A percentile compares a stretch with the other conserved stretches of the same genome.
Conservation (phyloP, 805 yeast genomes). For the Kregervanrija fluxuum region DNA sequence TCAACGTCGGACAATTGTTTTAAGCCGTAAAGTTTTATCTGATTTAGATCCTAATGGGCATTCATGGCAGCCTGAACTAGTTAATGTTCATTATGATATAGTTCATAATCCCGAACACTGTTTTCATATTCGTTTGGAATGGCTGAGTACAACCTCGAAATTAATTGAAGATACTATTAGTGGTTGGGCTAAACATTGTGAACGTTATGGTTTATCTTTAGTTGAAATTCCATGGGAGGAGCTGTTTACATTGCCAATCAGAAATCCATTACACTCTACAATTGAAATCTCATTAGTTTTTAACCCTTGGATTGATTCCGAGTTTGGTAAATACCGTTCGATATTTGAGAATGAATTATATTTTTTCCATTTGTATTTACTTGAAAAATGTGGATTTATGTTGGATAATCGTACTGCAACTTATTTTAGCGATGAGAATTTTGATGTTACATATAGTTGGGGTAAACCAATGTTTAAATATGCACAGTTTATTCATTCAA, state of each 20-base stretch:
- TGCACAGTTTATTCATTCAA: constrained; percentile 82
- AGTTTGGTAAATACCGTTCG: constrained; percentile 32
- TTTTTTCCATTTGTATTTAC: constrained; percentile 70
- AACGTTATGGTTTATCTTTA: constrained; percentile 69
- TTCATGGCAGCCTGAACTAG: constrained; percentile 70
- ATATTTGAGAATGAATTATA: constrained; percentile 46
- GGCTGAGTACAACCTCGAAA: constrained; percentile 88
- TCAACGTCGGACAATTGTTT: constrained; percentile 32
- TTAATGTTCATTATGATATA: constrained; percentile 81
- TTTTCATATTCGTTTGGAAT: constrained; percentile 83
- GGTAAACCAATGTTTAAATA: constrained; percentile 76
- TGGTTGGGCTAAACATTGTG: constrained; percentile 77
- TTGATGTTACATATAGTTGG: constrained; percentile 84
- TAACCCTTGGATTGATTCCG: constrained; percentile 64
- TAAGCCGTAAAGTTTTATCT: constrained; percentile 59
- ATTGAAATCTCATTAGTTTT: constrained; percentile 59
- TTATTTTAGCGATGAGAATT: constrained; percentile 41
- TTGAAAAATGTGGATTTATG: constrained; percentile 66
- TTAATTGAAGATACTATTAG: constrained; percentile 71
- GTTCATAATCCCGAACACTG: constrained; percentile 95
- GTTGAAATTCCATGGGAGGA: constrained; percentile 94
- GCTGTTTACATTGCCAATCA: constrained; percentile 62
- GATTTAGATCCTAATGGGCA: constrained; percentile 69
- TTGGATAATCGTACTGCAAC: constrained; percentile 74
- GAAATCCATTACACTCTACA: constrained; percentile 85